Conservation (phyloP, 345 rosid species). For the Eucalyptus sideroxylon region DNA sequence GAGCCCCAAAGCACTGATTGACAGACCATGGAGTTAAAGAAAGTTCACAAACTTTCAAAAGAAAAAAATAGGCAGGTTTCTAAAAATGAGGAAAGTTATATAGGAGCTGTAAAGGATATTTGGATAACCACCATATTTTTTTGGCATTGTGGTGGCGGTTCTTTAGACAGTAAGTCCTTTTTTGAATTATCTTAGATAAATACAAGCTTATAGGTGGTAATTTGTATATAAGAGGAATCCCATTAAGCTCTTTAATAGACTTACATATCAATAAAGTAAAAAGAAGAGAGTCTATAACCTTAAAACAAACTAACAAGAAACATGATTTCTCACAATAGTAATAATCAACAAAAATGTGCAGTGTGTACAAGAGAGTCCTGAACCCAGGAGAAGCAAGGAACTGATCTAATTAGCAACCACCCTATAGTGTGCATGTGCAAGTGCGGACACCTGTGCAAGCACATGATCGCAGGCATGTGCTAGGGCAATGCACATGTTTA, state of each 20-base stretch:
- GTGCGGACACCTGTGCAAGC: not conserved
- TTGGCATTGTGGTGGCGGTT: too few relatives aligned
- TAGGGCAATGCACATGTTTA: not conserved
- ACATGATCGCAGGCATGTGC: not conserved
- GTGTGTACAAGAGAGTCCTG: not conserved
- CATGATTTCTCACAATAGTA: not conserved
- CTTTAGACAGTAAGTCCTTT: too few relatives aligned
- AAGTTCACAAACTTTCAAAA: too few relatives aligned
- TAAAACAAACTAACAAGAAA: not conserved
- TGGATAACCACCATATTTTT: too few relatives aligned
- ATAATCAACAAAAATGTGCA: not conserved
- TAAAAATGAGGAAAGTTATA: too few relatives aligned
- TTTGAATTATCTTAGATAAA: not conserved
- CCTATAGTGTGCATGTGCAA: not conserved
- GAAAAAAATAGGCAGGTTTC: too few relatives aligned
- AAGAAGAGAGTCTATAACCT: not conserved
- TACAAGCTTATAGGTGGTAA: not conserved
- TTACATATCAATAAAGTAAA: not conserved
- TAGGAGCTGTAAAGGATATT: too few relatives aligned
- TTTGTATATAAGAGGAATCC: not conserved
- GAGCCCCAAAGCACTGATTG: too few relatives aligned
- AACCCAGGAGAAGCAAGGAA: not conserved
- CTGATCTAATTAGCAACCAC: not conserved
- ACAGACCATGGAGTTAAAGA: too few relatives aligned
- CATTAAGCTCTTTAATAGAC: not conserved